Conservation (phyloP, 257 asterid species). For the Verbascum thapsus region DNA sequence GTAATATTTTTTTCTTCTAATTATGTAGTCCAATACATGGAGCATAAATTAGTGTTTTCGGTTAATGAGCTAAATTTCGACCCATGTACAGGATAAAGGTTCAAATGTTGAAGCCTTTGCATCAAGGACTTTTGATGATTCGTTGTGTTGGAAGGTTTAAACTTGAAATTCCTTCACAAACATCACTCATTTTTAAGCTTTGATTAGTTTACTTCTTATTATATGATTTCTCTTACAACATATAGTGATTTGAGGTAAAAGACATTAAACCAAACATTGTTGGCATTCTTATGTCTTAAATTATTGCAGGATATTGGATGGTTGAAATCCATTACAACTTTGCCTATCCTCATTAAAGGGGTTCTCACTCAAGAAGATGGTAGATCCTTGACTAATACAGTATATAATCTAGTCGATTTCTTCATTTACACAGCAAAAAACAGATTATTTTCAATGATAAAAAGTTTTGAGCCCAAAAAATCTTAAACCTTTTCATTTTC, state of each 20-base stretch:
- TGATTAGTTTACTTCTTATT: too few species aligned
- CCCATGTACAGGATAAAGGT: constrained; percentile 50
- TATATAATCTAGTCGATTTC: too few species aligned
- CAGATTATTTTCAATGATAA: neutral
- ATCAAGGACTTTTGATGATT: constrained; percentile 42
- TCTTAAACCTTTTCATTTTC: too few species aligned
- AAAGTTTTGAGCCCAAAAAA: too few species aligned
- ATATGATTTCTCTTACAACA: neutral
- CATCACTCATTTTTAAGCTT: too few species aligned
- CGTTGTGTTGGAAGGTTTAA: constrained; percentile 63
- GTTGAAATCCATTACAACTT: constrained; percentile 58
- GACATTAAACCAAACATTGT: too few species aligned
- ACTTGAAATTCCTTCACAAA: neutral
- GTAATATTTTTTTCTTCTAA: too few species aligned
- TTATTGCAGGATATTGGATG: constrained; percentile 75
- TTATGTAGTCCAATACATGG: too few species aligned
- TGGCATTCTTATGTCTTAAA: too few species aligned
- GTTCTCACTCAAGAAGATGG: constrained; percentile 71
- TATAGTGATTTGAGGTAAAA: constrained; percentile 2
- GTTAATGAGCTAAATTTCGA: neutral
- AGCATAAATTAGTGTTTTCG: neutral
- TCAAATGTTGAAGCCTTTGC: constrained; percentile 54
- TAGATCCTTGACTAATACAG: constrained; percentile 21
- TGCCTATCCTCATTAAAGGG: constrained; percentile 67
- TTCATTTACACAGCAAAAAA: too few species aligned